A percentile compares a stretch with the other conserved stretches of the same genome.
Evolutionary conservation across 805 yeast genomes (phyloP).

Genomic region (Yamadazyma laniorum): DNA sequence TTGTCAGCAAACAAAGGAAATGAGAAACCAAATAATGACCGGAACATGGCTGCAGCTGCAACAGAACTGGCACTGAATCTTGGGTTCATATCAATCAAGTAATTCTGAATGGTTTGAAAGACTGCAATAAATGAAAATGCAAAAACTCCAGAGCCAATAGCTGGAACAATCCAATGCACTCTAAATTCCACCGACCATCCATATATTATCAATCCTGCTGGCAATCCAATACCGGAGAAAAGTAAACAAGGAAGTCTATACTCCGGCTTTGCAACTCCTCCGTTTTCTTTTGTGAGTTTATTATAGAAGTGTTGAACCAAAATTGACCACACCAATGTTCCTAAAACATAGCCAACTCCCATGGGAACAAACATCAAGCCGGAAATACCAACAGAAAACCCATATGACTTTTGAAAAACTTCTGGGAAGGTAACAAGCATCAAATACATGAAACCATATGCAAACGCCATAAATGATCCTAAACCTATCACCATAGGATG

Average conservation of each 20-base stretch:
- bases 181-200: constrained; percentile 40
- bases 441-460: constrained; percentile 41
- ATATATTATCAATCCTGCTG: constrained; percentile 38
- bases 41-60: constrained; percentile 42
- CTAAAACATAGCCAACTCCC: constrained; percentile 36
- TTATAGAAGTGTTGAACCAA: constrained; percentile 25
- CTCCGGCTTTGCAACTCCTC: constrained; percentile 38
- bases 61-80: constrained; percentile 38
- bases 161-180: constrained; percentile 40
- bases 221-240: constrained; percentile 31
- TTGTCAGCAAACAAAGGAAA: constrained; percentile 39
- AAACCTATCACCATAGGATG: constrained; percentile 41
- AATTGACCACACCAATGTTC: constrained; percentile 31
- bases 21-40: constrained; percentile 37
- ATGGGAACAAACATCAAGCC: constrained; percentile 41
- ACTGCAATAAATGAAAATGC: constrained; percentile 37
- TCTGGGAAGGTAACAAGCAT: constrained; percentile 40
- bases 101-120: constrained; percentile 37
- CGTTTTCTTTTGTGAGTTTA: constrained; percentile 23
- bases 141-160: constrained; percentile 35
- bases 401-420: constrained; percentile 29
- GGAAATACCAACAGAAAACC: constrained; percentile 28
- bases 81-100: constrained; percentile 40
- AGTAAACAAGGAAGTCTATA: constrained; percentile 36
- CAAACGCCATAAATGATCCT: constrained; percentile 42